These are phyloP conservation scores for Crotalaria pallida DNA, from an alignment of 306 rosid species.

Conservation along the genomic window DNA sequence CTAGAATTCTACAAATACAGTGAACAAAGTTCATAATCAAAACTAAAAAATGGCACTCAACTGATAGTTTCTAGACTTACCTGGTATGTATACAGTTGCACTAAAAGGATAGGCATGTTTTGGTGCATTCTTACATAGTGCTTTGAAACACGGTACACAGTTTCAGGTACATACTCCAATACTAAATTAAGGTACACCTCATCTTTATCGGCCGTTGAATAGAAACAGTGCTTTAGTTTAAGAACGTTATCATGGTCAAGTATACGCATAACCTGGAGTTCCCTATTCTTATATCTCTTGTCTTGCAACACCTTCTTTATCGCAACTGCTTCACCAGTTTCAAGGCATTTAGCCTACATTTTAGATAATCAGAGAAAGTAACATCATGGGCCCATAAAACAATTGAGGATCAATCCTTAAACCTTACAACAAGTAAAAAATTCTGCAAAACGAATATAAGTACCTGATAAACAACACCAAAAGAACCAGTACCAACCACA, in stretches of 20 bases:
- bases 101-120: constrained; percentile 62
- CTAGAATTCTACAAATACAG: background rate
- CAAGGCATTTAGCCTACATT: constrained; percentile 81
- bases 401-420: background rate
- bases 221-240: constrained; percentile 81
- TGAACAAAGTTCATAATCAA: background rate
- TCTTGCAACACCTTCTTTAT: constrained; percentile 93
- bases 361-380: constrained; percentile 4
- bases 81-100: constrained; percentile 84
- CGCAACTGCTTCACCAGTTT: constrained; percentile 75
- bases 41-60: background rate
- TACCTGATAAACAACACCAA: constrained; percentile 99
- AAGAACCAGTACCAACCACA: constrained; percentile 95
- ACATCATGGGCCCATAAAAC: background rate
- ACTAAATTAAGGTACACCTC: constrained; percentile 91
- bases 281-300: constrained; percentile 91
- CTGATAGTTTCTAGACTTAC: constrained; percentile 27
- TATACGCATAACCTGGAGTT: constrained; percentile 81
- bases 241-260: constrained; percentile 82
- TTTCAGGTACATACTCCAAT: constrained; percentile 83
- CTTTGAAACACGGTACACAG: constrained; percentile 87
- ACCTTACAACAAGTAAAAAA: background rate
- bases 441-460: background rate
- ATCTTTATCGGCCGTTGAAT: constrained; percentile 72
- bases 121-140: constrained; percentile 67